Percentiles rank a stretch among this genome's conserved stretches.
Evolutionary conservation across 768 basidiomycete species (phyloP).

Genomic region (Cyclocybe aegerita): DNA sequence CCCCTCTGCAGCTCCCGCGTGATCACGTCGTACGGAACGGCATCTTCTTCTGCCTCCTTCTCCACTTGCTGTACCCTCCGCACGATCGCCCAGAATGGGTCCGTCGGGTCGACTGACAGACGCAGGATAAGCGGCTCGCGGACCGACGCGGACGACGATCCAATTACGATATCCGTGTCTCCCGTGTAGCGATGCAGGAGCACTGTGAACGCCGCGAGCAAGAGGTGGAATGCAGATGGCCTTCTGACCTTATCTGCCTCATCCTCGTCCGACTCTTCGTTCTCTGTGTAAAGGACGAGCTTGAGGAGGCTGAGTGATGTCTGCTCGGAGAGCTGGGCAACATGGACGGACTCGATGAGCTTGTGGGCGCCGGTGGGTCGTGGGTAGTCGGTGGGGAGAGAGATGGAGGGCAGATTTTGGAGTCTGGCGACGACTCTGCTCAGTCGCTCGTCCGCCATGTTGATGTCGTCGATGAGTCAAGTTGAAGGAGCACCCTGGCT

Average conservation of each 20-base stretch:
- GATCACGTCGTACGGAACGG: constrained; percentile 78
- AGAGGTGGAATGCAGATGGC: constrained; percentile 87
- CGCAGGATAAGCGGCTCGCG: constrained; percentile 83
- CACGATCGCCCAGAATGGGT: constrained; percentile 89
- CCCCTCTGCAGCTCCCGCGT: constrained; percentile 65
- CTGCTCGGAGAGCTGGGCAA: constrained; percentile 68
- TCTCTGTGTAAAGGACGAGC: constrained; percentile 73
- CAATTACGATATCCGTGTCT: constrained; percentile 91
- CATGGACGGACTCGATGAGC: constrained; percentile 82
- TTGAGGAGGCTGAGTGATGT: constrained; percentile 80
- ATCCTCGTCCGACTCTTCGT: constrained; percentile 50
- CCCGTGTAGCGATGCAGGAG: constrained; percentile 94
- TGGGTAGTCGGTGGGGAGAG: constrained; percentile 95
- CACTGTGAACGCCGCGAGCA: constrained; percentile 89
- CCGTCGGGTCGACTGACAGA: constrained; percentile 76
- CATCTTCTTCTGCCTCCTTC: constrained; percentile 77
- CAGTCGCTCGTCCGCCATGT: constrained; percentile 48
- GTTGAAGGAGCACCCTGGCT: constrained; percentile 2
- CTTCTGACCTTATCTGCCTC: constrained; percentile 36
- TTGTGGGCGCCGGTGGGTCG: constrained; percentile 71
- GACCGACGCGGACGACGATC: constrained; percentile 76
- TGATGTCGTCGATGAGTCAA: constrained; percentile 6
- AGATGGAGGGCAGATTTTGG: constrained; percentile 83
- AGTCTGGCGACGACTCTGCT: constrained; percentile 63
- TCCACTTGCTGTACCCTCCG: constrained; percentile 83